Evolutionary conservation across 2,329 filamentous ascomycete species (phyloP).

Genomic region (Chaetomium strumarium): DNA sequence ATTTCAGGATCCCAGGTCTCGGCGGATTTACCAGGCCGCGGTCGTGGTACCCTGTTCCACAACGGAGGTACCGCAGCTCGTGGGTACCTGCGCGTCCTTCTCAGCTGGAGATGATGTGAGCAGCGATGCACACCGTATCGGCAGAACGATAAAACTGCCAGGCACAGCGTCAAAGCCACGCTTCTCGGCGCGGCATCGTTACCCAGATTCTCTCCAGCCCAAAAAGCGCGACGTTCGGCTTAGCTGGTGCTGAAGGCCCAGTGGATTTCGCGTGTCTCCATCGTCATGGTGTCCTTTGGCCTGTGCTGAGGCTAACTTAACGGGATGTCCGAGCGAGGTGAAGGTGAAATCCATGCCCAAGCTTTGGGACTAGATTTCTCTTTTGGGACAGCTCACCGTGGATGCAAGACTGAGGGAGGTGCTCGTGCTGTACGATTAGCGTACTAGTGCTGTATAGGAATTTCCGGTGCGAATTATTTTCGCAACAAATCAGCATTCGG

Average conservation of each 20-base stretch:
- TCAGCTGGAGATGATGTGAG: conserved; percentile 18
- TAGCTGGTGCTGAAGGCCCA: no score
- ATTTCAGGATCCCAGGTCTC: conserved; percentile 21
- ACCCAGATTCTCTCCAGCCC: neutral
- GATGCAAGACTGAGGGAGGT: neutral
- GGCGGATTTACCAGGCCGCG: conserved; percentile 11
- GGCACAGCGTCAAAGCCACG: conserved; percentile 2
- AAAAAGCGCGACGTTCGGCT: no score
- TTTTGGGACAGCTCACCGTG: conserved; percentile 2
- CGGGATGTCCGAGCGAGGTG: neutral
- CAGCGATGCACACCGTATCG: conserved; percentile 7
- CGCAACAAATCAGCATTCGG: conserved; percentile 5
- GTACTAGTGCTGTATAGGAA: no score
- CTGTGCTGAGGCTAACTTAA: neutral
- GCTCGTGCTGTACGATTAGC: neutral
- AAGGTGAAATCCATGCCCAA: neutral
- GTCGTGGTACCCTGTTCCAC: neutral
- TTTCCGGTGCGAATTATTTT: neutral
- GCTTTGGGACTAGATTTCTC: conserved; percentile 1
- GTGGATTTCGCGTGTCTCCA: no score
- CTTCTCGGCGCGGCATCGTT: neutral
- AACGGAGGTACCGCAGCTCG: conserved; percentile 11
- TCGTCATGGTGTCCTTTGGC: neutral
- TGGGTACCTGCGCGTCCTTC: conserved; percentile 6
- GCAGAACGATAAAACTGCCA: neutral